Percentiles rank a stretch among this genome's conserved stretches.
These are phyloP conservation scores for Suhomyces wounanorum DNA, from an alignment of 1,139 yeast species.

Conservation along the genomic window DNA sequence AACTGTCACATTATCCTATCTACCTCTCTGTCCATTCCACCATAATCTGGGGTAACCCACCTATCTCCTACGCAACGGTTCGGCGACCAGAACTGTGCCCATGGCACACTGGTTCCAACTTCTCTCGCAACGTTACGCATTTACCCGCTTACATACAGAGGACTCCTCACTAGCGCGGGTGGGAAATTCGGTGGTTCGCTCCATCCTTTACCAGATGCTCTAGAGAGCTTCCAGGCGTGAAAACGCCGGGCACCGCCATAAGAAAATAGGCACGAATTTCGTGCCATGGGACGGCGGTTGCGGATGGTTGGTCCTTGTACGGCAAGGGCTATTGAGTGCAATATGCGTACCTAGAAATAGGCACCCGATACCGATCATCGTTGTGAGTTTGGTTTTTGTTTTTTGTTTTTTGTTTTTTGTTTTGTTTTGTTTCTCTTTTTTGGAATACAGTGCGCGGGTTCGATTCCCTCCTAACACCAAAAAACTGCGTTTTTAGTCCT, in stretches of 20 bases:
- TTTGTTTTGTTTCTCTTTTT: conserved; percentile 5
- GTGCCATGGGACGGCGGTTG: conserved; percentile 66
- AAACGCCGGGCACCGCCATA: conserved; percentile 77
- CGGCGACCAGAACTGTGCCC: conserved; percentile 15
- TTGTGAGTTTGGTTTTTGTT: conserved; percentile 42
- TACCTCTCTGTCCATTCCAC: too few species aligned
- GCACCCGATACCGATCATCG: conserved; percentile 87
- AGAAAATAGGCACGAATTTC: conserved; percentile 46
- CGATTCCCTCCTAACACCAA: too few species aligned
- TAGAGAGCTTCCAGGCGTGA: conserved; percentile 71
- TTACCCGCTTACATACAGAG: conserved; percentile 63
- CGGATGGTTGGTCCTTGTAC: conserved; percentile 64
- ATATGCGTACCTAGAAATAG: conserved; percentile 60
- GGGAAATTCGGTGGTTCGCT: conserved; percentile 85
- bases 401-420: conserved; percentile 29
- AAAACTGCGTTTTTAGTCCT: too few species aligned
- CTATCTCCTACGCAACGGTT: background rate
- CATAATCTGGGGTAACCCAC: too few species aligned
- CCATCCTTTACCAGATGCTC: conserved; percentile 56
- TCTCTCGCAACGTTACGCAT: conserved; percentile 60
- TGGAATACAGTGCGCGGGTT: too few species aligned
- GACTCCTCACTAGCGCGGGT: conserved; percentile 48
- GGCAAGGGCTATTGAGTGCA: conserved; percentile 69
- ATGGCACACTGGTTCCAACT: conserved; percentile 38
- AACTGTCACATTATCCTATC: too few species aligned